Base-by-base conservation (phyloP, 2,329 filamentous ascomycete species). In the Penicillium janthinellum region DNA sequence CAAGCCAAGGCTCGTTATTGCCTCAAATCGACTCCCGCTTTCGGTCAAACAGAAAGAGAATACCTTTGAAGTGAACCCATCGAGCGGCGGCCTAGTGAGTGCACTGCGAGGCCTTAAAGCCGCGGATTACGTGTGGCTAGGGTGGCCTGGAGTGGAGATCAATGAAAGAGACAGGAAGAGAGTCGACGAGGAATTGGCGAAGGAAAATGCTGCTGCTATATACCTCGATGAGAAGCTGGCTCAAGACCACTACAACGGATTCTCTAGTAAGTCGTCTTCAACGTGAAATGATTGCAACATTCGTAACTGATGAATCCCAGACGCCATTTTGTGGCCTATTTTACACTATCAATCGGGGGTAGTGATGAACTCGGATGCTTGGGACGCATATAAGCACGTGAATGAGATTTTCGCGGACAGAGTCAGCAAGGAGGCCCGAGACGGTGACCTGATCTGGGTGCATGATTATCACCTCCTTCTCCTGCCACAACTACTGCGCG, bases 381-480 rank as follows among this genome's bases (percentile, higher is more conserved):
- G 92, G 92, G 82, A 86, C 14, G 92, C 91, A 54, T 96, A 96
- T 80, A 87, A 86, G 70, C 89, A 94, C 71, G 92, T 94, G 68
- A 96, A 96, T 77, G 86, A 89, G 59, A 83, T 94, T 8, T 96
- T 96, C 72, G 92, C 93, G 54, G 88, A 92, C 78, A 87, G 88
- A 20, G 88, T 96, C 65, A 86, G 90, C 58, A 86, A 88, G 67
- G 90, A 95, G 65, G 89, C 96, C 14, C 86, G 91, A 73, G 91
- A 96, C 72, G 91, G 91, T 61, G 92, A 96, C 76, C 80, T 96
- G 69, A 88, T 96, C 70, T 96, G 92, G 92, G 90, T 96, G 7
- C 92, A 96, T 77, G 92, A 96, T 78, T 96, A 96, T 79, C 92
- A 96, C 77, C 82, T 96, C 58, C 96, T 96, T 91, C 86, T 96